These are phyloP conservation scores for Sphaerulina vaccinii DNA, from an alignment of 2,329 filamentous ascomycete genomes.

Conservation along the genomic window DNA sequence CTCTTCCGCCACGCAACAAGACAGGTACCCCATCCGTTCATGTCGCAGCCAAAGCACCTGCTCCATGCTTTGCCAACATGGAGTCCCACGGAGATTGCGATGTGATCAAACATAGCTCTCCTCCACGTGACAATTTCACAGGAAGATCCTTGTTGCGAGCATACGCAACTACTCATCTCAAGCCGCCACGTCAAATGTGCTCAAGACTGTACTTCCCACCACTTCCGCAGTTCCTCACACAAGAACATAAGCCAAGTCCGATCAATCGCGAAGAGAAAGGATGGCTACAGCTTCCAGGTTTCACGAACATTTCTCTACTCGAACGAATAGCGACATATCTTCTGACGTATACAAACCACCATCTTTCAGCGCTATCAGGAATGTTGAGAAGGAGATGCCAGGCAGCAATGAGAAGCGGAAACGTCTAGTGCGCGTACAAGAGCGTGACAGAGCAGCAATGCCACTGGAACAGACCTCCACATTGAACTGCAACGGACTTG, in stretches of 20 bases:
- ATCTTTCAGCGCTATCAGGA: not conserved
- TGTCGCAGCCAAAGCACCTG: not conserved
- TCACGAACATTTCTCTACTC: slow-evolving; percentile 9
- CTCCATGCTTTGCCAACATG: not conserved
- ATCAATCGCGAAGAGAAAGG: not conserved
- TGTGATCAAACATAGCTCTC: not conserved
- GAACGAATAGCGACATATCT: slow-evolving; percentile 1
- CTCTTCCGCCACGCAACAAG: not conserved
- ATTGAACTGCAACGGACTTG: slow-evolving; percentile 10
- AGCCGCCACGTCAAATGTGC: slow-evolving; percentile 1
- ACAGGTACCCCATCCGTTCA: not conserved
- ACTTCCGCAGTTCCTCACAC: too few relatives aligned
- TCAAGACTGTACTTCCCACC: not conserved
- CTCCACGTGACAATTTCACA: not conserved
- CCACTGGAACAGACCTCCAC: not conserved
- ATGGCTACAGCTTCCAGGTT: not conserved
- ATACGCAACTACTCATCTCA: not conserved
- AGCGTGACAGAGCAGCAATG: not conserved
- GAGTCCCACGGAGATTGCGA: not conserved
- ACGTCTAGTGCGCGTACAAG: not conserved
- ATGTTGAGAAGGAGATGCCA: too few relatives aligned
- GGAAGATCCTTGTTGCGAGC: slow-evolving; percentile 10
- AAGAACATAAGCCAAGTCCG: not conserved
- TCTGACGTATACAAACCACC: slow-evolving; percentile 2
- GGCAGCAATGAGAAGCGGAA: not conserved